Evolutionary conservation across 2,329 filamentous ascomycete species (phyloP), one percentile per base, ranked within the genome.

Genomic region (Sporothrix brunneoviolacea): DNA sequence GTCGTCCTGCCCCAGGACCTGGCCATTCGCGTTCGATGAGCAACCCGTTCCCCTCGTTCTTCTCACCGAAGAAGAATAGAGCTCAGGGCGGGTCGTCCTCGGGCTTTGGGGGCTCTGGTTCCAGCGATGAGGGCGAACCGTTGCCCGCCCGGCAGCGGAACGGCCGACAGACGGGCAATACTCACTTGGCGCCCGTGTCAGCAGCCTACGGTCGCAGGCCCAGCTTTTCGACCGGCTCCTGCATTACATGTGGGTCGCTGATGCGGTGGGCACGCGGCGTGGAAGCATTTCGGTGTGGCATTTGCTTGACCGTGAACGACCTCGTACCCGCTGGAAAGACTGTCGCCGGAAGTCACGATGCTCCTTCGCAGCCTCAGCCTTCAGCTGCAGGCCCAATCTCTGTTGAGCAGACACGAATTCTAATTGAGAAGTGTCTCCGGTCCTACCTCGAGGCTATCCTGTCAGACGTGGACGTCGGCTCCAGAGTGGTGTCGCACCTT

Each of bases 281-380:
- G 54, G 78, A 78, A 32, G 79, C 84, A 33, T 95, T 93, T 66
- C 79, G 88, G 59, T 95, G 90, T 65, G 86, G 86, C 37, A 84
- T 88, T 49, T 95, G 90, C 65, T 71, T 87, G 60, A 93, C 86
- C 16, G 82, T 95, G 62, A 95, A 94, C 63, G 89, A 95, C 63
- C 66, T 95, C 47, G 73, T 77, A 53, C 74, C 75, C 1, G 48
- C 55, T 24, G 63, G 62, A 18, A 45, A 36, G 22, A 22, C 22
- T 15, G 8, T 13, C 4, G 47, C 2, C 5, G 30, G 24, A 18
- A 16, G 8, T n/a, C 8, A 13, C 18, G 13, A 19, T 9, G 9
- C 24, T 8, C 2, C 28, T 7, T 8, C 8, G 9, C 33, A 42
- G 38, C 8, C 49, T n/a, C 30, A 12, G 33, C 6, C 22, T 16